These are phyloP conservation scores for Nitzschia sp. DNA, from an alignment of 108 stramenopile genomes.

Conservation along the genomic window DNA sequence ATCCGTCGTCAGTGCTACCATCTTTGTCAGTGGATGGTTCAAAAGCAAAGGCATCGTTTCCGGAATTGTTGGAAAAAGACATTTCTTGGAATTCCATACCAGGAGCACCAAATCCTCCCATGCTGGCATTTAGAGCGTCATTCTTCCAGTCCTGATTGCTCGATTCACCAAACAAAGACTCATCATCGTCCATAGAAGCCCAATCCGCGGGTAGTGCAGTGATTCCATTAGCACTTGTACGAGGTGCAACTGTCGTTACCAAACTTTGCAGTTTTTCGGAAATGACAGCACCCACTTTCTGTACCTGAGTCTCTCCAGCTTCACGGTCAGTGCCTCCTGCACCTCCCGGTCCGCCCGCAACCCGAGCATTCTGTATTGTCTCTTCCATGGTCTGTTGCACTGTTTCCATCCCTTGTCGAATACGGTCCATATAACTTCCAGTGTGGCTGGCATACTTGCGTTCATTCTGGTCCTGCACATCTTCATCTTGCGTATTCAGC, in stretches of 20 bases:
- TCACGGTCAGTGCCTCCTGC: neutral
- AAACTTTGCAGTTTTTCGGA: neutral
- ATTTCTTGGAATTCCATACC: neutral
- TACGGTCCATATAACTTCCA: neutral
- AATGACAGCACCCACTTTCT: neutral
- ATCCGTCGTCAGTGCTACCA: neutral
- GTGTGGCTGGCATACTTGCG: neutral
- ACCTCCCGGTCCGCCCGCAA: neutral
- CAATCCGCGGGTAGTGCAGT: neutral
- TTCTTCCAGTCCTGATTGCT: neutral
- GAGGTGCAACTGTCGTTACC: neutral
- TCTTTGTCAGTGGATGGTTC: neutral
- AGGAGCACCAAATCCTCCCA: neutral
- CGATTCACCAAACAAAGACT: neutral
- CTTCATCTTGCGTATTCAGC: neutral
- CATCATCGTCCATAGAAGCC: neutral
- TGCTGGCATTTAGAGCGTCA: neutral
- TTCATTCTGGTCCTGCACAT: neutral
- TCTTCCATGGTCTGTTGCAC: neutral
- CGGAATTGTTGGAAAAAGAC: neutral
- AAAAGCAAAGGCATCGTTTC: neutral
- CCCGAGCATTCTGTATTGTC: neutral
- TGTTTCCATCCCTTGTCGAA: constrained; percentile 2
- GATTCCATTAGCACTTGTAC: neutral
- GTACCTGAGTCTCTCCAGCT: neutral